Evolutionary conservation across 306 rosid species (phyloP), one percentile per base, ranked within the genome.

Genomic region (Begonia fuchsioides): DNA sequence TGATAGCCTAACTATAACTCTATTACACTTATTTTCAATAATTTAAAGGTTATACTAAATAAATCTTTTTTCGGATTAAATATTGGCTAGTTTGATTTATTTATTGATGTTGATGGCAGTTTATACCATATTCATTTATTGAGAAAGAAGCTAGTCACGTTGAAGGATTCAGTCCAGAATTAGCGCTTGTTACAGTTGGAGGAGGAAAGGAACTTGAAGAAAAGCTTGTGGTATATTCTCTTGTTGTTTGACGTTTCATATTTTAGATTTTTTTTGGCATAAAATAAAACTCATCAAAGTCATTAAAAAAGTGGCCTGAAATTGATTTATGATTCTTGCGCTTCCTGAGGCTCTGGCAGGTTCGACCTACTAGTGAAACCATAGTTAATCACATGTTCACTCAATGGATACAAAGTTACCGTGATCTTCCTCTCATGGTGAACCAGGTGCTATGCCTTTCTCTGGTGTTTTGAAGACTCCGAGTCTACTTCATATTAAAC

Each of bases 131-230:
- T 73, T 87, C 94, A 13, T 87, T 83, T 63, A 81, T 90, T 51
- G 97, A 90, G 80, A 90, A 84, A 69, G 97, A 90, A 75, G 97
- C 97, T 44, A 90, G 95, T 66, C 97, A 90, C 35, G 92, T 90
- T 54, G 92, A 90, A 64, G 97, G 97, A 41, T 90, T 90, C 57
- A 90, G 95, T 78, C 95, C 95, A 0, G 98, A 85, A 68, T 63
- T 85, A 56, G 98, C 98, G 1, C 47, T 81, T 12, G 97, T 90
- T 61, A 90, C 97, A 13, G 67, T 90, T 41, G 97, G 97, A 39
- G 95, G 97, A 57, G 97, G 97, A 68, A 81, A 90, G 71, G 95
- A 90, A 63, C 94, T 90, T 60, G 98, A 90, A 75, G 98, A 90
- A 69, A 90, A 85, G 47, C 95, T 90, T 58, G 98, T 79, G 87